These are phyloP conservation scores for Bimuria novae-zelandiae DNA, from an alignment of 2,329 filamentous ascomycete genomes.

Conservation along the genomic window DNA sequence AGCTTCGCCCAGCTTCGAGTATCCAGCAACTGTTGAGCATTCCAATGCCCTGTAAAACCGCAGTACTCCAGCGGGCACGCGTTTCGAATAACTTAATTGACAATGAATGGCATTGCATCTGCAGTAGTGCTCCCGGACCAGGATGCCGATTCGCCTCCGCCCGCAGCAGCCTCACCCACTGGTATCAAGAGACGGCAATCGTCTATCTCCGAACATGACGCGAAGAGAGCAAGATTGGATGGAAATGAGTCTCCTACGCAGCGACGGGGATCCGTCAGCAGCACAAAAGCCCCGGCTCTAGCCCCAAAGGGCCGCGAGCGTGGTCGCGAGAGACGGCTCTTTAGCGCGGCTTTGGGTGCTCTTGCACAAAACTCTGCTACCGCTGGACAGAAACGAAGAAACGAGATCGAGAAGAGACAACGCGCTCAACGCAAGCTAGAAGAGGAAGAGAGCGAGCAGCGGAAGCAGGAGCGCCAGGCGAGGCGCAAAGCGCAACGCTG, in stretches of 20 bases:
- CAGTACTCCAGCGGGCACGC: not conserved
- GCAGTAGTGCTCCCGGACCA: constrained; percentile 58
- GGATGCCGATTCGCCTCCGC: constrained; percentile 33
- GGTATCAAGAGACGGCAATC: constrained; percentile 59
- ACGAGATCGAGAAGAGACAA: constrained; percentile 82
- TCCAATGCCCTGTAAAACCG: not conserved
- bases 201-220: constrained; percentile 54
- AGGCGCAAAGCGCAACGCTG: constrained; percentile 65
- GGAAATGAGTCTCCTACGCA: constrained; percentile 28
- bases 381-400: constrained; percentile 68
- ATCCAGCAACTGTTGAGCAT: not conserved
- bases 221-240: constrained; percentile 59
- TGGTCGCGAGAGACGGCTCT: constrained; percentile 81
- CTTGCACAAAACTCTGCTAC: constrained; percentile 71
- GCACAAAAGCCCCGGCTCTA: constrained; percentile 43
- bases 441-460: constrained; percentile 70
- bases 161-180: constrained; percentile 35
- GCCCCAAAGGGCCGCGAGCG: constrained; percentile 68
- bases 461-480: constrained; percentile 67
- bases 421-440: constrained; percentile 76
- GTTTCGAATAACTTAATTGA: not conserved
- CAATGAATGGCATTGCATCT: constrained; percentile 55
- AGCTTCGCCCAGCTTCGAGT: constrained; percentile 23
- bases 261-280: constrained; percentile 24
- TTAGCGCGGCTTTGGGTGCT: constrained; percentile 79